Base-by-base conservation (phyloP, 2,329 filamentous ascomycete genomes). In the Neospermospora avenae region DNA sequence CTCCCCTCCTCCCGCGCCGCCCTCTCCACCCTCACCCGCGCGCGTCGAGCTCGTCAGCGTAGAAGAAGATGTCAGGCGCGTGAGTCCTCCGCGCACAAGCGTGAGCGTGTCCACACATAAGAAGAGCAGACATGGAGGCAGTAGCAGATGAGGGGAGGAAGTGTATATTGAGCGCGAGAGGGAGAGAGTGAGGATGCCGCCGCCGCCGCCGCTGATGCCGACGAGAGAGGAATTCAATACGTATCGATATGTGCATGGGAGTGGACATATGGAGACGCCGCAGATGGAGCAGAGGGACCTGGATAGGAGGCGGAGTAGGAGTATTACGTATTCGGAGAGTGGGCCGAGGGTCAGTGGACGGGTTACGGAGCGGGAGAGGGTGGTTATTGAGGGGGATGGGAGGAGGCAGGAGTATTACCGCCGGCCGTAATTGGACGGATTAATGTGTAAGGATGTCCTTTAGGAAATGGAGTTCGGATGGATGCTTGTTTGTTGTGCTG, bases 361-460 rank as follows among this genome's bases (percentile, higher is more conserved):
- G 46, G 11, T 69, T 10, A 63, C 66, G 44, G 67, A 68, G 52
- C 53, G 67, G 44, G 67, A 68, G 48, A 53, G 67, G 44, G 64
- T 69, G 3, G 62, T 70, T 8, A 53, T 68, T 60, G 65, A 68
- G 45, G 67, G 68, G 66, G 67, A 61, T n/a, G 42, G 55, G 41
- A 65, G 68, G 59, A 68, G 68, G 61, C 67, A 65, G 57, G 68
- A 70, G 56, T 70, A 69, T 60, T 68, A 69, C 64, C 56, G 67
- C 6, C 48, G 62, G 57, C 58, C 60, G 8, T 63, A 45, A 55
- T 16, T 3, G 51, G 39, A 22, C 11, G 37, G n/a, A n/a, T n/a
- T n/a, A n/a, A n/a, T n/a, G n/a, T n/a, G n/a, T n/a, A n/a, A n/a
- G n/a, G n/a, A n/a, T n/a, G n/a, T n/a, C n/a, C n/a, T n/a, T n/a